Percentiles rank a stretch among this genome's conserved stretches.
These are phyloP conservation scores for Penicillium psychrofluorescens DNA, from an alignment of 495 filamentous ascomycete species.

Conservation along the genomic window DNA sequence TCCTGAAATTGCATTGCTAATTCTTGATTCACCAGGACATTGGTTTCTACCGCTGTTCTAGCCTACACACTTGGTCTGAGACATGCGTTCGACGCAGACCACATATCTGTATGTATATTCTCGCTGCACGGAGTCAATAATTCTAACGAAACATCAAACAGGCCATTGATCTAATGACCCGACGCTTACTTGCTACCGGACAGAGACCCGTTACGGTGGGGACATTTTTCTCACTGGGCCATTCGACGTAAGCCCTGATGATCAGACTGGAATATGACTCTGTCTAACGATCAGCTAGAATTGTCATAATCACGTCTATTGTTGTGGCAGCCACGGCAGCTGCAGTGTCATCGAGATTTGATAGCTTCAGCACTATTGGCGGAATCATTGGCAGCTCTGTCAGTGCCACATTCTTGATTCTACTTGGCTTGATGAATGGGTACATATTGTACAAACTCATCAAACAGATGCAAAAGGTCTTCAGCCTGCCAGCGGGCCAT, in stretches of 20 bases:
- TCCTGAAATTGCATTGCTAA: no score
- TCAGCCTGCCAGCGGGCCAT: slow-evolving; percentile 44
- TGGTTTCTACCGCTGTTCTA: slow-evolving; percentile 73
- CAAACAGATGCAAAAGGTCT: slow-evolving; percentile 53
- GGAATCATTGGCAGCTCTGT: slow-evolving; percentile 78
- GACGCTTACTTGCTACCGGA: slow-evolving; percentile 79
- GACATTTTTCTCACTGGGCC: slow-evolving; percentile 90
- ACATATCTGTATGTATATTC: slow-evolving; percentile 59
- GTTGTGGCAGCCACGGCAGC: slow-evolving; percentile 86
- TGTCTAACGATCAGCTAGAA: slow-evolving; percentile 28
- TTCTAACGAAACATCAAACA: slow-evolving; percentile 10
- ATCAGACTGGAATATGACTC: neutral
- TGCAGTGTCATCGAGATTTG: slow-evolving; percentile 71
- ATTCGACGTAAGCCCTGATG: slow-evolving; percentile 56
- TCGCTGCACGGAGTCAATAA: neutral
- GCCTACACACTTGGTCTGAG: slow-evolving; percentile 86
- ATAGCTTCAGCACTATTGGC: slow-evolving; percentile 71
- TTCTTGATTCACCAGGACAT: slow-evolving; percentile 26
- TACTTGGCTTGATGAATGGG: slow-evolving; percentile 75
- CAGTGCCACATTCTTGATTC: slow-evolving; percentile 70
- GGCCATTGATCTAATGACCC: slow-evolving; percentile 94
- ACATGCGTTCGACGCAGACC: slow-evolving; percentile 93
- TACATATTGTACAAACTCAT: slow-evolving; percentile 79
- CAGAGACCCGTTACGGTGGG: slow-evolving; percentile 87
- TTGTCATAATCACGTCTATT: slow-evolving; percentile 85